Base-by-base conservation (phyloP, 208 protist genomes). In the Crithidia thermophila region DNA sequence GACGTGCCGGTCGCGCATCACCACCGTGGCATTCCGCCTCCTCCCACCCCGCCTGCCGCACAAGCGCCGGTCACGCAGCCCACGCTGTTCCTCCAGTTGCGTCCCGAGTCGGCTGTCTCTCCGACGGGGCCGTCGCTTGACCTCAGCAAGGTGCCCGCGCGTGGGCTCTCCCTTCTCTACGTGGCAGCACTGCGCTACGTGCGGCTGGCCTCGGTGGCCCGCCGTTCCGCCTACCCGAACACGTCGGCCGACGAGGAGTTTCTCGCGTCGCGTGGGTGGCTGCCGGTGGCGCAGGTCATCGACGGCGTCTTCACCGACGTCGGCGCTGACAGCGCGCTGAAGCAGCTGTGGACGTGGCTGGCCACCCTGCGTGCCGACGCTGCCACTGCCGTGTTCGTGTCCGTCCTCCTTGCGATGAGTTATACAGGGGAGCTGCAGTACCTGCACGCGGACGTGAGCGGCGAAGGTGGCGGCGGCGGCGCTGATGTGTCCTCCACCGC, bases 341-440 rank as follows among this genome's bases (percentile, higher is more conserved):
- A 61, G 40, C 31, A 4, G 52, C 45, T 71, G 25, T 62, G 53
- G 55, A 16, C 14, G 34, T 71, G 65, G 65, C 39, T 47, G 45
- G 11, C 23, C 2, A 11, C 40, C 0, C 4, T 63, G 14, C 30
- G 27, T 4, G 49, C 2, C 14, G 53, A 37, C 0, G 30, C 51
- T 20, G 21, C 16, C 2, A 20, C 2, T 5, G 13, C 7, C 23
- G 18, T 65, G 20, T 62, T 40, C 46, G 21, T 76, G 14, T 59
- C 50, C 36, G 55, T 76, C 10, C 53, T 76, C 1, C 42, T 49
- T 3, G 53, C 34, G 16, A 21, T 65, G 20, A 62, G 66, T 36
- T 10, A 66, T 13, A 10, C 36, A 4, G 61, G 64, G 23, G 49
- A 61, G 49, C 43, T 76, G 36, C 70, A 76, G 62, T n/a, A 70